phyloP scores from a whole-genome alignment of 2,329 filamentous ascomycete species.

The Paraphoma sp. region DNA sequence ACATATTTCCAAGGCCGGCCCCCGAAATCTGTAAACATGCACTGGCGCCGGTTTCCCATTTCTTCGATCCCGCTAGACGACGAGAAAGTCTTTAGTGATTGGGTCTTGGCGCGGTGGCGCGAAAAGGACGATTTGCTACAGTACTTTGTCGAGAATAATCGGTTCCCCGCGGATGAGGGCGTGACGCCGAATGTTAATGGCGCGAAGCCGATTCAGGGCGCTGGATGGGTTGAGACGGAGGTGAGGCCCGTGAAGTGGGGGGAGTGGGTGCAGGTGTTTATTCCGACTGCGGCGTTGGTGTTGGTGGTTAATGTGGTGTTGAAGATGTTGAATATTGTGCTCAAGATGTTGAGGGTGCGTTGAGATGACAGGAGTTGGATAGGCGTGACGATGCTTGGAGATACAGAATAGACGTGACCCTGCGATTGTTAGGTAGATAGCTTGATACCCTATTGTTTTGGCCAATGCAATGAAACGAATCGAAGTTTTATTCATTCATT shows the following conservation, averaged over 20 bases:
- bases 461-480: not conserved
- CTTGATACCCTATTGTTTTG: not conserved
- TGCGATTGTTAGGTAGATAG: not conserved
- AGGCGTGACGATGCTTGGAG: too few relatives aligned
- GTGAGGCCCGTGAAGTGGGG: conserved; percentile 48
- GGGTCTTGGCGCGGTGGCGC: conserved; percentile 84
- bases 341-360: conserved; percentile 17
- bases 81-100: conserved; percentile 75
- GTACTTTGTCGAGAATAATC: conserved; percentile 72
- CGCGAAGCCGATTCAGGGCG: conserved; percentile 36
- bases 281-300: conserved; percentile 45
- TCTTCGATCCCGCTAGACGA: conserved; percentile 80
- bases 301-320: conserved; percentile 45
- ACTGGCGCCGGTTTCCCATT: conserved; percentile 88
- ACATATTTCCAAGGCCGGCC: conserved; percentile 89
- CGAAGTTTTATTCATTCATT: too few relatives aligned
- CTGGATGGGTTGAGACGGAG: conserved; percentile 56
- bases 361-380: not conserved
- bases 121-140: conserved; percentile 92
- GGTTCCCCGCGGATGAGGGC: conserved; percentile 74
- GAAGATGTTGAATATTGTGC: conserved; percentile 29
- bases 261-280: conserved; percentile 55
- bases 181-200: conserved; percentile 23
- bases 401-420: too few relatives aligned
- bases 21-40: conserved; percentile 93